A percentile compares a stretch with the other conserved stretches of the same genome.
phyloP scores from a whole-genome alignment of 2,329 filamentous ascomycete species.

The Ceratocystis variospora region DNA sequence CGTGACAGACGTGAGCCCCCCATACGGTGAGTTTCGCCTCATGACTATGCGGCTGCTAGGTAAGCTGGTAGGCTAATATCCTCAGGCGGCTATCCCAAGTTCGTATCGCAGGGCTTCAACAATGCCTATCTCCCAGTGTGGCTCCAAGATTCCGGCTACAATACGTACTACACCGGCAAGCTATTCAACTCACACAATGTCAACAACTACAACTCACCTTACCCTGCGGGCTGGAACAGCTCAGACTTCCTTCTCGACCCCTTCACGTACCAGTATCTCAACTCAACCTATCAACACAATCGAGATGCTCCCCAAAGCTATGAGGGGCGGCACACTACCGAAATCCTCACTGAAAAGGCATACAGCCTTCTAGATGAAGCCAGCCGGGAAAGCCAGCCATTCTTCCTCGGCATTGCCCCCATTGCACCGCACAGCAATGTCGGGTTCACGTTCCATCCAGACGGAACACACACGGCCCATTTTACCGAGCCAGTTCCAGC shows the following conservation, averaged over 20 bases:
- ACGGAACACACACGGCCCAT: conserved; percentile 10
- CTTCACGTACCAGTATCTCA: conserved; percentile 54
- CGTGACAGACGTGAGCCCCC: conserved; percentile 38
- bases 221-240: conserved; percentile 41
- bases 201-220: conserved; percentile 37
- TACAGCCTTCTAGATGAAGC: conserved; percentile 41
- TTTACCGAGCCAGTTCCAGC: conserved; percentile 30
- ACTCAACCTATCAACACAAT: conserved; percentile 50
- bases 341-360: conserved; percentile 38
- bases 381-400: conserved; percentile 32
- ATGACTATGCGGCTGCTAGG: conserved; percentile 19
- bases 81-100: conserved; percentile 34
- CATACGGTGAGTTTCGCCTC: conserved; percentile 34
- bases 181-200: conserved; percentile 39
- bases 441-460: conserved; percentile 21
- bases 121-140: conserved; percentile 37
- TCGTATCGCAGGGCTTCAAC: conserved; percentile 37
- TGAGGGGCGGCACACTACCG: conserved; percentile 39
- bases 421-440: conserved; percentile 26
- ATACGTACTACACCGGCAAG: conserved; percentile 43
- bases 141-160: conserved; percentile 38
- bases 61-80: not conserved
- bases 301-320: conserved; percentile 38
- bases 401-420: conserved; percentile 44
- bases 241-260: conserved; percentile 49